Conservation (phyloP, 2,329 filamentous ascomycete species). For the Sclerotinia spermophila region DNA sequence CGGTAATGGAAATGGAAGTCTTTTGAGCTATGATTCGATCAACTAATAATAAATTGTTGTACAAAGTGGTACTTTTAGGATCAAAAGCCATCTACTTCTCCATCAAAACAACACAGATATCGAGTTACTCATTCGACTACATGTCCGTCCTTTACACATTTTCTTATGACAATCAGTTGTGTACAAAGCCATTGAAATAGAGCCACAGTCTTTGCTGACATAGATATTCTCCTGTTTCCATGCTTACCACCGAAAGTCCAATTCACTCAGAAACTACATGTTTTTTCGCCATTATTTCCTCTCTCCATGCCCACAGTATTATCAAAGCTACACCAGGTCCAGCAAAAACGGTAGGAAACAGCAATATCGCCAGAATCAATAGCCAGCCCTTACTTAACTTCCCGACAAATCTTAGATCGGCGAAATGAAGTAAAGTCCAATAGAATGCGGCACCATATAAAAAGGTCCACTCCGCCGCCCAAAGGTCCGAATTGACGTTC, state of each 20-base stretch:
- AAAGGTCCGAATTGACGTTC: neutral
- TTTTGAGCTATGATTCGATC: neutral
- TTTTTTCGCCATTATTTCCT: slow-evolving; percentile 35
- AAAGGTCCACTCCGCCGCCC: slow-evolving; percentile 19
- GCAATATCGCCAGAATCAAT: slow-evolving; percentile 26
- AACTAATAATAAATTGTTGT: neutral
- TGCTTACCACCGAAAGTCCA: too few relatives aligned
- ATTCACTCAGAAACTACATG: neutral
- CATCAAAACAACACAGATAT: neutral
- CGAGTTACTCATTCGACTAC: neutral
- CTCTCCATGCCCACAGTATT: slow-evolving; percentile 38
- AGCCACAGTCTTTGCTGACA: neutral
- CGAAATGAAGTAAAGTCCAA: slow-evolving; percentile 37
- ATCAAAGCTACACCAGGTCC: slow-evolving; percentile 37
- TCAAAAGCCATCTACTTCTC: neutral
- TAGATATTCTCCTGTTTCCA: neutral
- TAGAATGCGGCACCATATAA: slow-evolving; percentile 29
- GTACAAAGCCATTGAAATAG: neutral
- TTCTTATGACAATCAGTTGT: neutral
- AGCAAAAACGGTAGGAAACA: slow-evolving; percentile 24
- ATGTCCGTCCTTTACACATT: neutral
- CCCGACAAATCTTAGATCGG: slow-evolving; percentile 37
- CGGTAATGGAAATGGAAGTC: neutral
- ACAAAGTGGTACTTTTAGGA: neutral
- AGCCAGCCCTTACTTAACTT: slow-evolving; percentile 28